These are phyloP conservation scores for Pythium rishiriense DNA, from an alignment of 352 stramenopile genomes.

Conservation along the genomic window DNA sequence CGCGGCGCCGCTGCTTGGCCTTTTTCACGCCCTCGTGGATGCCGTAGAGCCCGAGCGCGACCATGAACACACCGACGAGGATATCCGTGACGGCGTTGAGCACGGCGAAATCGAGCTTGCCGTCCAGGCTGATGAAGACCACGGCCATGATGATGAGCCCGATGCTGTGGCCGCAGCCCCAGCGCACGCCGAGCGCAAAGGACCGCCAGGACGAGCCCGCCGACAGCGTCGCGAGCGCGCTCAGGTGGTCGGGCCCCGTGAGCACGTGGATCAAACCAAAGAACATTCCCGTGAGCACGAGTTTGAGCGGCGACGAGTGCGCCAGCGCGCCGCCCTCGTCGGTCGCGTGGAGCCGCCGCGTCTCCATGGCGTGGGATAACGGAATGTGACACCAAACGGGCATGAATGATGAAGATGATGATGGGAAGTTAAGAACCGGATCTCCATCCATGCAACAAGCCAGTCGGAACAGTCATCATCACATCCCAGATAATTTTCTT, in stretches of 20 bases:
- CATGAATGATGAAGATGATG: neutral
- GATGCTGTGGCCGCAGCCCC: slow-evolving; percentile 89
- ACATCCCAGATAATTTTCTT: neutral
- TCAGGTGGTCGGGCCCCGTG: slow-evolving; percentile 88
- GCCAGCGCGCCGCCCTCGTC: slow-evolving; percentile 38
- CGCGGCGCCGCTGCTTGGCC: slow-evolving; percentile 20
- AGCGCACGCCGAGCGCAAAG: slow-evolving; percentile 88
- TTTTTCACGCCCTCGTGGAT: slow-evolving; percentile 68
- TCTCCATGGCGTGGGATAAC: slow-evolving; percentile 10
- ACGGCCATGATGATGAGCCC: slow-evolving; percentile 86
- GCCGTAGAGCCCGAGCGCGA: slow-evolving; percentile 67
- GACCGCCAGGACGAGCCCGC: slow-evolving; percentile 74
- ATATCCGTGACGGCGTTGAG: slow-evolving; percentile 63
- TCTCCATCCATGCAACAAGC: slow-evolving; percentile 17
- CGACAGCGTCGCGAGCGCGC: slow-evolving; percentile 85
- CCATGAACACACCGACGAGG: slow-evolving; percentile 80
- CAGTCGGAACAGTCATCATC: neutral
- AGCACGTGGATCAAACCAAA: slow-evolving; percentile 48
- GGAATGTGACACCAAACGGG: neutral
- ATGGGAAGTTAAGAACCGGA: slow-evolving; percentile 7
- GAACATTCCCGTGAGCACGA: slow-evolving; percentile 43
- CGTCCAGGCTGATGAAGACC: slow-evolving; percentile 72
- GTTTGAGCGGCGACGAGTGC: slow-evolving; percentile 38
- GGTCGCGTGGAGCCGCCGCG: slow-evolving; percentile 35
- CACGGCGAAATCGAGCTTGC: slow-evolving; percentile 54